Percentiles rank a stretch among this genome's conserved stretches.
phyloP scores from a whole-genome alignment of 2,329 filamentous ascomycete genomes.

The Xylariales sp. region DNA sequence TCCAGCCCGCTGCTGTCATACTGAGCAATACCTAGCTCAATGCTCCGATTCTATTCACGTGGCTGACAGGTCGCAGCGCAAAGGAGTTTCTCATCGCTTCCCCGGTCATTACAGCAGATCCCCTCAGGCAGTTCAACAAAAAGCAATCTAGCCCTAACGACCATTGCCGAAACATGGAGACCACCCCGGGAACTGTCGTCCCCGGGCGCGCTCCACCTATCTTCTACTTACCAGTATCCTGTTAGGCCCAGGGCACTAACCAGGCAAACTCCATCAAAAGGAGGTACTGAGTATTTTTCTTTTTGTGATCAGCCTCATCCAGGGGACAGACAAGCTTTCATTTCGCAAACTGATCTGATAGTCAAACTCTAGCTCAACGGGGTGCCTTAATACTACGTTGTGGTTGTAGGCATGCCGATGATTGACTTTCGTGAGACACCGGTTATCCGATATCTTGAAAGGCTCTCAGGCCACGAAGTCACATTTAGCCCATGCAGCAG shows the following conservation, averaged over 20 bases:
- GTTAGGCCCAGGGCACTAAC: not conserved
- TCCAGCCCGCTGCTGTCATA: slow-evolving; percentile 7
- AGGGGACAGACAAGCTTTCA: slow-evolving; percentile 23
- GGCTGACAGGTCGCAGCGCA: slow-evolving; percentile 28
- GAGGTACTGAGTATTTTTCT: slow-evolving; percentile 15
- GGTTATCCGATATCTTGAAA: slow-evolving; percentile 17
- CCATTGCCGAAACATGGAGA: slow-evolving; percentile 33
- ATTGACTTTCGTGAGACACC: slow-evolving; percentile 29
- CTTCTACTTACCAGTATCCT: not conserved
- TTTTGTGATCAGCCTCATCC: slow-evolving; percentile 37
- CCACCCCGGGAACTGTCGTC: slow-evolving; percentile 22
- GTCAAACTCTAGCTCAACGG: slow-evolving; percentile 1
- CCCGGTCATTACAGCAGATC: slow-evolving; percentile 16
- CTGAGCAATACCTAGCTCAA: slow-evolving; percentile 13
- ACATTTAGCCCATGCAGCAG: slow-evolving; percentile 27
- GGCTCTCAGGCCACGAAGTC: slow-evolving; percentile 14
- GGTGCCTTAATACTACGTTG: slow-evolving; percentile 11
- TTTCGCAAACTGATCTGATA: slow-evolving; percentile 28
- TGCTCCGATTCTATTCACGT: slow-evolving; percentile 30
- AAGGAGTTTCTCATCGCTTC: slow-evolving; percentile 11
- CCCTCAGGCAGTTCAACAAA: slow-evolving; percentile 21
- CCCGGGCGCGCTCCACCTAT: slow-evolving; percentile 10
- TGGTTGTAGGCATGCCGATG: slow-evolving; percentile 11
- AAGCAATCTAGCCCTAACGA: slow-evolving; percentile 33
- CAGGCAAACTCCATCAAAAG: slow-evolving; percentile 1